phyloP scores from a whole-genome alignment of 2,329 filamentous ascomycete species.

The Aspergillus transmontanensis region DNA sequence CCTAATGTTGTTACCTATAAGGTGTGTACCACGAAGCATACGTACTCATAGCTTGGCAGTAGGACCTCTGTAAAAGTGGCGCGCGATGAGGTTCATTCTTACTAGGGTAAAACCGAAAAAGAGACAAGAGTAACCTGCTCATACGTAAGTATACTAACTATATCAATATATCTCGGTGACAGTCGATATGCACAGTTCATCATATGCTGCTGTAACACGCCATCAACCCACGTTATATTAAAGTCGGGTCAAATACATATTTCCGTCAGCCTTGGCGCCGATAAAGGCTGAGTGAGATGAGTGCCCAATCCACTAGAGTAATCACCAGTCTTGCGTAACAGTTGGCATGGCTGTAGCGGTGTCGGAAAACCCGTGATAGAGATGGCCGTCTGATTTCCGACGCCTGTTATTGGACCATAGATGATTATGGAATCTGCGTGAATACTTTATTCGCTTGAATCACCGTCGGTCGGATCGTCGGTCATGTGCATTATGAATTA shows the following conservation, averaged over 20 bases:
- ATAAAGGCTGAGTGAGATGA: neutral
- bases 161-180: neutral
- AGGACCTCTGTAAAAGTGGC: neutral
- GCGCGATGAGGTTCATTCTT: neutral
- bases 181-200: neutral
- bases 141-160: neutral
- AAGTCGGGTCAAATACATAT: neutral
- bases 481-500: neutral
- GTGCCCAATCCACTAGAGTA: neutral
- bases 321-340: neutral
- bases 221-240: neutral
- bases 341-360: neutral
- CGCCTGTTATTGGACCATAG: neutral
- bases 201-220: neutral
- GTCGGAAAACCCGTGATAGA: neutral
- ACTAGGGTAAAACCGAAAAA: neutral
- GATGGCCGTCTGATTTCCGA: neutral
- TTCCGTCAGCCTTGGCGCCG: neutral
- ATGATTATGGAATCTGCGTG: neutral
- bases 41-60: slow-evolving; percentile 1
- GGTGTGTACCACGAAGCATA: slow-evolving; percentile 3
- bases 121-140: neutral
- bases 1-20: neutral
- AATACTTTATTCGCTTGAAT: neutral
- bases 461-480: too few relatives aligned